Percentiles rank a stretch among this genome's conserved stretches.
These are phyloP conservation scores for Zymoseptoria ardabiliae DNA, from an alignment of 2,329 filamentous ascomycete genomes.

Conservation along the genomic window DNA sequence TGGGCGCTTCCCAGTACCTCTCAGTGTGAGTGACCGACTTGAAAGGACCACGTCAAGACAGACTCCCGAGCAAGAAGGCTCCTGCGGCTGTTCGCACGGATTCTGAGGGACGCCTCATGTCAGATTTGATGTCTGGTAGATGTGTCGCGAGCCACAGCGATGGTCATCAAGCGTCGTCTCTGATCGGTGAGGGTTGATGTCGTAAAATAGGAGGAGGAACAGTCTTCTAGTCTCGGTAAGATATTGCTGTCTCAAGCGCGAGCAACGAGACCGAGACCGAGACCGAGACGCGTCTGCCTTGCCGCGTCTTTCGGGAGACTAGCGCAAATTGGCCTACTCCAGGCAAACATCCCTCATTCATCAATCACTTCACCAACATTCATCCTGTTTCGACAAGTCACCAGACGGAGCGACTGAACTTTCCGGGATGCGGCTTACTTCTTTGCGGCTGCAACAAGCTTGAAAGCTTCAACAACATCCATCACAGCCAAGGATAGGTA, in stretches of 20 bases:
- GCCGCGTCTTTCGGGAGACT: neutral
- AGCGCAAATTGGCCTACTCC: neutral
- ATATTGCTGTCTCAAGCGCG: no score
- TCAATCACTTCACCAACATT: neutral
- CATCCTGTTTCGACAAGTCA: neutral
- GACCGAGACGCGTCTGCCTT: neutral
- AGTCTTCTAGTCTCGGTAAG: no score
- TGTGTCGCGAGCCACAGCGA: neutral
- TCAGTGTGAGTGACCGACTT: neutral
- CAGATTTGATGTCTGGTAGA: neutral
- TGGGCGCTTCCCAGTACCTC: no score
- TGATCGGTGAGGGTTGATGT: neutral
- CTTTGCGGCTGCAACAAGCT: neutral
- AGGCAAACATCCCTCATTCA: neutral
- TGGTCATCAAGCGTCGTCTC: neutral
- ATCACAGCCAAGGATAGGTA: neutral
- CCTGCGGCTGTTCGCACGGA: neutral
- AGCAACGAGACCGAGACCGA: neutral
- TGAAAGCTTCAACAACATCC: neutral
- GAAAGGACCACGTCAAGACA: neutral
- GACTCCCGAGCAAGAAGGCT: neutral
- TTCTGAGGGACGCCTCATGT: neutral
- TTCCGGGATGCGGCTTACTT: neutral
- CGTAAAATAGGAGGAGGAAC: no score
- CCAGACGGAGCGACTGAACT: neutral